phyloP scores from a whole-genome alignment of 805 yeast genomes.

The Candida germanica region DNA sequence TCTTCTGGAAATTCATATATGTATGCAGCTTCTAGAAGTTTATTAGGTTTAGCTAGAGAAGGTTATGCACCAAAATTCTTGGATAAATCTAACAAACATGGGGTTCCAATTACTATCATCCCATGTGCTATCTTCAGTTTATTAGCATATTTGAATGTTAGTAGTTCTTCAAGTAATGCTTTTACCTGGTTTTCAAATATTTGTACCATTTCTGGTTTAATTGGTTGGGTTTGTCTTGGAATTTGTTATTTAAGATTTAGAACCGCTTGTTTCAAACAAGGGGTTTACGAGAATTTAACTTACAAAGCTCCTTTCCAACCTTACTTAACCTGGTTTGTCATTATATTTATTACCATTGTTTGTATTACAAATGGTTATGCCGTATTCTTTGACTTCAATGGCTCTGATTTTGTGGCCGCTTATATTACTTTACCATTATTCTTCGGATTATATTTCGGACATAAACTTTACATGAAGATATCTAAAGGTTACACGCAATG shows the following conservation, averaged over 20 bases:
- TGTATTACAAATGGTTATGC: constrained; percentile 33
- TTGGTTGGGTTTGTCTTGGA: constrained; percentile 56
- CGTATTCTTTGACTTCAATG: constrained; percentile 28
- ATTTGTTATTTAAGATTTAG: constrained; percentile 61
- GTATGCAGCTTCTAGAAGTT: constrained; percentile 26
- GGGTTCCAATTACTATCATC: constrained; percentile 18
- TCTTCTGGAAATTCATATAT: constrained; percentile 51
- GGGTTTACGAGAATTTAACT: constrained; percentile 17
- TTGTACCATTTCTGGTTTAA: constrained; percentile 67
- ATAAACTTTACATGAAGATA: constrained; percentile 21
- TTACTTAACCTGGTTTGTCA: constrained; percentile 27
- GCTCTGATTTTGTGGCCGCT: constrained; percentile 31
- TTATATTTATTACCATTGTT: constrained; percentile 20
- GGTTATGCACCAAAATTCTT: constrained; percentile 21
- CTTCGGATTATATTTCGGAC: constrained; percentile 24
- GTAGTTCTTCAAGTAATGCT: constrained; percentile 57
- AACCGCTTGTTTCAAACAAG: constrained; percentile 19
- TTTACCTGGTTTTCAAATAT: constrained; percentile 70
- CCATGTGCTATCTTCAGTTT: constrained; percentile 20
- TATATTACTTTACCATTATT: constrained; percentile 32
- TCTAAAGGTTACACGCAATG: constrained; percentile 26
- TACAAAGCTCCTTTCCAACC: constrained; percentile 30
- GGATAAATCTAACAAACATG: constrained; percentile 12
- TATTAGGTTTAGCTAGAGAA: constrained; percentile 20
- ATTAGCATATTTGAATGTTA: constrained; percentile 36